Percentiles rank a stretch among this genome's conserved stretches.
phyloP scores from a whole-genome alignment of 768 basidiomycete species.

The Leccinellum albellum region DNA sequence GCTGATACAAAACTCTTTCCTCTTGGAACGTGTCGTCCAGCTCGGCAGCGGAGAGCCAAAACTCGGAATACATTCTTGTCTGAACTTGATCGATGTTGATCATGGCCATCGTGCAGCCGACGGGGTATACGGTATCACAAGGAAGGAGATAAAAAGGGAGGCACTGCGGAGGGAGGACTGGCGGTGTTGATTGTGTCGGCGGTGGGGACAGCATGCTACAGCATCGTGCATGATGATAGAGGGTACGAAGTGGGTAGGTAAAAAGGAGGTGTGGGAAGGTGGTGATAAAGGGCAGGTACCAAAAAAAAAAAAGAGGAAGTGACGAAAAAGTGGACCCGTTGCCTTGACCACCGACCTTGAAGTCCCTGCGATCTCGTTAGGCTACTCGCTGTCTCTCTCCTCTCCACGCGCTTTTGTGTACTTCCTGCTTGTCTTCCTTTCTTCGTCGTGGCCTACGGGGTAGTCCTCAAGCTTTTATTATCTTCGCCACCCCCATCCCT shows the following conservation, averaged over 20 bases:
- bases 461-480: conserved; percentile 16
- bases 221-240: background rate
- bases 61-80: too few relatives aligned
- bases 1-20: too few relatives aligned
- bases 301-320: background rate
- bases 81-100: too few relatives aligned
- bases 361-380: conserved; percentile 33
- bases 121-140: background rate
- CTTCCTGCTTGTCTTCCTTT: conserved; percentile 8
- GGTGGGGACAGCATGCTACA: background rate
- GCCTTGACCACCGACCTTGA: conserved; percentile 51
- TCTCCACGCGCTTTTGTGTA: conserved; percentile 19
- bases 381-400: conserved; percentile 9
- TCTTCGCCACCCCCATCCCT: background rate
- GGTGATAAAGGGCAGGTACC: conserved; percentile 19
- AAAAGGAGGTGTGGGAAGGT: conserved; percentile 12
- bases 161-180: background rate
- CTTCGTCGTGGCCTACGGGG: conserved; percentile 25
- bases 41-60: too few relatives aligned
- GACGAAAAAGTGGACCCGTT: conserved; percentile 33
- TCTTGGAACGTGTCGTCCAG: background rate
- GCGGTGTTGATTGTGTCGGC: conserved; percentile 4
- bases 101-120: too few relatives aligned
- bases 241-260: background rate
- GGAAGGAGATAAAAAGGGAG: background rate